phyloP scores from a whole-genome alignment of 805 yeast genomes.

The Soucietia sequanensis region DNA sequence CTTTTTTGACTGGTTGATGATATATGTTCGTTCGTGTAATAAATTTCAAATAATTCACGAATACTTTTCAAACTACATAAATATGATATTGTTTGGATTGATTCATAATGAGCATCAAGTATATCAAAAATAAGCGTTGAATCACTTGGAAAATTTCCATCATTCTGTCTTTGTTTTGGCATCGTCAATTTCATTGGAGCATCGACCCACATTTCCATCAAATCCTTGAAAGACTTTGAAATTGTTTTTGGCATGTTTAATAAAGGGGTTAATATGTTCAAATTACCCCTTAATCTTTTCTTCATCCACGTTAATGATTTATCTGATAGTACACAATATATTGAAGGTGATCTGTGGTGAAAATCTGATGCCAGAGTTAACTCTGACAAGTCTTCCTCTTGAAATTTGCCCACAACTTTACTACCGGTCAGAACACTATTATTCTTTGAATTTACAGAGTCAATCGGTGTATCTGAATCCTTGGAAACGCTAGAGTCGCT shows the following conservation, averaged over 20 bases:
- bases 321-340: slow-evolving; percentile 28
- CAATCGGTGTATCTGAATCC: no score
- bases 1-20: slow-evolving; percentile 27
- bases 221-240: slow-evolving; percentile 11
- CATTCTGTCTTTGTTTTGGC: no score
- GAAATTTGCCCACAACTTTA: no score
- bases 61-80: slow-evolving; percentile 12
- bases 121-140: slow-evolving; percentile 22
- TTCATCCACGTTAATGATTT: slow-evolving; percentile 29
- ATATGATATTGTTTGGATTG: slow-evolving; percentile 13
- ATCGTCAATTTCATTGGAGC: slow-evolving; percentile 7
- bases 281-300: slow-evolving; percentile 16
- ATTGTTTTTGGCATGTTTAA: slow-evolving; percentile 23
- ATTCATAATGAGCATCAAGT: slow-evolving; percentile 17
- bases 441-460: no score
- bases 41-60: slow-evolving; percentile 20
- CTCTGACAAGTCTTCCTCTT: no score
- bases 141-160: slow-evolving; percentile 13
- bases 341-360: no score
- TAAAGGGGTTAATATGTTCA: slow-evolving; percentile 21
- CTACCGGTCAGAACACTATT: no score
- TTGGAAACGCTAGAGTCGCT: no score
- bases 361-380: no score
- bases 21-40: slow-evolving; percentile 16
- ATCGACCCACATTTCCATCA: slow-evolving; percentile 17